Evolutionary conservation across 2,329 filamentous ascomycete genomes (phyloP).

Genomic region (Penicillium sp.): DNA sequence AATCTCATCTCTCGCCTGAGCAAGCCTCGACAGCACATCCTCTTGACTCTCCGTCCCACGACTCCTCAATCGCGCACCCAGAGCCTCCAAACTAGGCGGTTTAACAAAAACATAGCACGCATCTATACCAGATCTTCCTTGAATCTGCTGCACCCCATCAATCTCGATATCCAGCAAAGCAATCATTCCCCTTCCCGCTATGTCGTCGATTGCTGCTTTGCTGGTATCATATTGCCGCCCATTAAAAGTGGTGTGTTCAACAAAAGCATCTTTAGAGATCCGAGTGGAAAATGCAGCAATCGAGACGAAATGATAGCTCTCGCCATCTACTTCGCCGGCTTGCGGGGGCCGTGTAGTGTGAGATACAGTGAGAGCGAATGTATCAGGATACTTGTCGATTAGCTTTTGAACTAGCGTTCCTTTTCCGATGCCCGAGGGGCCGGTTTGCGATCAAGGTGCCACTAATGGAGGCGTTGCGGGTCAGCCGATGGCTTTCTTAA

Average conservation of each 20-base stretch:
- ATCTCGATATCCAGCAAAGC: conserved; percentile 92
- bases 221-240: conserved; percentile 82
- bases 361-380: conserved; percentile 38
- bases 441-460: conserved; percentile 27
- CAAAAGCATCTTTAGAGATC: conserved; percentile 69
- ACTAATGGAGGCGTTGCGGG: background rate
- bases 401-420: conserved; percentile 39
- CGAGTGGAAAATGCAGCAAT: conserved; percentile 68
- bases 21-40: background rate
- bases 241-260: conserved; percentile 81
- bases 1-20: background rate
- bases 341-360: conserved; percentile 75
- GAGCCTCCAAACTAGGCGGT: conserved; percentile 71
- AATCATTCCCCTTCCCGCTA: conserved; percentile 51
- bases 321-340: conserved; percentile 72
- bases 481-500: background rate
- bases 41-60: background rate
- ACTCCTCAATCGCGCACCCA: conserved; percentile 42
- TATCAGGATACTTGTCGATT: conserved; percentile 37
- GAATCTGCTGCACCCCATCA: conserved; percentile 86
- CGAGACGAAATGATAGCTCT: conserved; percentile 76
- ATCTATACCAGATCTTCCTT: conserved; percentile 66
- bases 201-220: conserved; percentile 50
- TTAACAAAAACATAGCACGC: conserved; percentile 81
- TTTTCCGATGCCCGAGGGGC: conserved; percentile 40